phyloP scores from a whole-genome alignment of 345 rosid genomes.

The Salix brachista region DNA sequence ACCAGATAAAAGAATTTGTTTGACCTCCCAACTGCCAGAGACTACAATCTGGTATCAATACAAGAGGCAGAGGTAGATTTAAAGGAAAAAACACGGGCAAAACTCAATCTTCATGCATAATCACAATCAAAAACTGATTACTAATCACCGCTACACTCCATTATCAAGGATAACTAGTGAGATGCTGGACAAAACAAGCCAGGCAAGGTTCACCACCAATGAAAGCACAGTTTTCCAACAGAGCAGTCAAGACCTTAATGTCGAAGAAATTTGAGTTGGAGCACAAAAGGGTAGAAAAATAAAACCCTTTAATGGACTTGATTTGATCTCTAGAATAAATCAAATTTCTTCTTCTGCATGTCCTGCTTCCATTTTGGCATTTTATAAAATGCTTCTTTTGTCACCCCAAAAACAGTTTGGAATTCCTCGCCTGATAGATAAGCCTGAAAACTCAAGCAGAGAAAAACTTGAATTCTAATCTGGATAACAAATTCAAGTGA shows the following conservation, averaged over 20 bases:
- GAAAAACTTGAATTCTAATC: not conserved
- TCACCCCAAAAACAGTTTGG: conserved; percentile 58
- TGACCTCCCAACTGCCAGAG: conserved; percentile 23
- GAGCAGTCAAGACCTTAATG: conserved; percentile 8
- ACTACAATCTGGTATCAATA: conserved; percentile 32
- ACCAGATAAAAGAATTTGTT: conserved; percentile 32
- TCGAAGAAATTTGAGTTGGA: conserved; percentile 9
- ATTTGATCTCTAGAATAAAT: conserved; percentile 50
- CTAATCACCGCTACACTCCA: conserved; percentile 20
- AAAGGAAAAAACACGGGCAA: not conserved
- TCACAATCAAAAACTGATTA: conserved; percentile 25
- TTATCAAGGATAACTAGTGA: conserved; percentile 7
- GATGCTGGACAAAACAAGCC: conserved; percentile 28
- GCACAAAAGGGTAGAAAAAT: conserved; percentile 17
- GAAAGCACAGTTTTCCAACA: conserved; percentile 15
- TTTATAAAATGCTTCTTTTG: conserved; percentile 72
- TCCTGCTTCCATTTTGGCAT: conserved; percentile 98
- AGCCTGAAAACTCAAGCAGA: conserved; percentile 43
- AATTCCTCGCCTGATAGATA: conserved; percentile 86
- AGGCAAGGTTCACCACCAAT: conserved; percentile 1
- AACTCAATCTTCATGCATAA: conserved; percentile 38
- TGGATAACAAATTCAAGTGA: not conserved
- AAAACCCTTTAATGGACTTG: conserved; percentile 3
- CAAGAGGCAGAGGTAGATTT: conserved; percentile 17
- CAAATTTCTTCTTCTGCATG: conserved; percentile 74